Evolutionary conservation across 176 grass and related monocot species (phyloP).

Genomic region (Elymus sibiricus): DNA sequence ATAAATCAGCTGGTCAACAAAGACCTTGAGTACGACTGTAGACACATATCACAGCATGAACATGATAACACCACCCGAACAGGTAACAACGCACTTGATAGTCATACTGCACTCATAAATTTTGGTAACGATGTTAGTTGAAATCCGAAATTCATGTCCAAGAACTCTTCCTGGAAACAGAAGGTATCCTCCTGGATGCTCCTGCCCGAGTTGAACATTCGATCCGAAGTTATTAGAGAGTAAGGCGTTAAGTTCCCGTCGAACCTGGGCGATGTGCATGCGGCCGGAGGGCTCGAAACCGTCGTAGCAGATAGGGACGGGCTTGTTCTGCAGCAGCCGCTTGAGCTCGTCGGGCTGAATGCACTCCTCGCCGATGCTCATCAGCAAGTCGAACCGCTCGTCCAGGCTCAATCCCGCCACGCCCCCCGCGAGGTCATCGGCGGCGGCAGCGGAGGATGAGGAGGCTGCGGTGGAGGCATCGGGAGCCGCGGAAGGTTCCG

Average conservation of each 20-base stretch:
- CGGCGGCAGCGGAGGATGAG: not conserved
- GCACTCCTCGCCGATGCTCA: conserved; percentile 84
- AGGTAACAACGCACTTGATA: not conserved
- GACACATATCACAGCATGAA: not conserved
- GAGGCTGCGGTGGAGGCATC: not conserved
- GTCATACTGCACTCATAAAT: not conserved
- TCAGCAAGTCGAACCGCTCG: conserved; percentile 55
- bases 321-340: conserved; percentile 56
- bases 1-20: not conserved
- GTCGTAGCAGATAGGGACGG: conserved; percentile 73
- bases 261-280: conserved; percentile 86
- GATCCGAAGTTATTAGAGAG: not conserved
- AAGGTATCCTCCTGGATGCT: not conserved
- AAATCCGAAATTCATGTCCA: not conserved
- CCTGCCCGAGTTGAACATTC: not conserved
- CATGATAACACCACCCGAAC: not conserved
- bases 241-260: not conserved
- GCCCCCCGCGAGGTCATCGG: not conserved
- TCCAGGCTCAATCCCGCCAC: conserved; percentile 26
- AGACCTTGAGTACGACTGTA: not conserved
- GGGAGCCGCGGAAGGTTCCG: conserved; percentile 9
- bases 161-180: not conserved
- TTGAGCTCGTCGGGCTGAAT: conserved; percentile 72
- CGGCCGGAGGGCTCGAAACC: conserved; percentile 80
- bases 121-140: not conserved